A percentile compares a stretch with the other conserved stretches of the same genome.
These are phyloP conservation scores for Phylloporus rhodoxanthus DNA, from an alignment of 768 basidiomycete species.

Conservation along the genomic window DNA sequence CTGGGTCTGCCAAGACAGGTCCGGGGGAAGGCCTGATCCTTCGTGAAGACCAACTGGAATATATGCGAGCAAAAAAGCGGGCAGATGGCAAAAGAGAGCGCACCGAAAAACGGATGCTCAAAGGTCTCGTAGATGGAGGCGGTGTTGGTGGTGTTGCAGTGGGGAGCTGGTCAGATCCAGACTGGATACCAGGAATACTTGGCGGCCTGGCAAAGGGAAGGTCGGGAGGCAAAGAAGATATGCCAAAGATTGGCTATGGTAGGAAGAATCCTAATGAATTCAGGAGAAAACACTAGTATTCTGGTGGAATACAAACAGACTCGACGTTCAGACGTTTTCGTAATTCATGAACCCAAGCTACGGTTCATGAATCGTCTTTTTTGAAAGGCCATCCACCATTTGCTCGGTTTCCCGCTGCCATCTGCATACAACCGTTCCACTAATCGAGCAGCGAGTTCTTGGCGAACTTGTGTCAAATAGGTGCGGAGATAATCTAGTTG, in stretches of 20 bases:
- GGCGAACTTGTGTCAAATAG: conserved; percentile 88
- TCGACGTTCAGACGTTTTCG: not conserved
- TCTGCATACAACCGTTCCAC: conserved; percentile 88
- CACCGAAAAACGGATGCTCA: conserved; percentile 65
- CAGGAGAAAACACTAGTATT: conserved; percentile 43
- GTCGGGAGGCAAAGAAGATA: conserved; percentile 48
- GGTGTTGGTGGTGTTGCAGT: conserved; percentile 47
- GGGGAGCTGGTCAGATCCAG: conserved; percentile 91
- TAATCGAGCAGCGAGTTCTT: conserved; percentile 83
- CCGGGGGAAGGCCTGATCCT: conserved; percentile 79
- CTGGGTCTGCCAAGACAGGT: conserved; percentile 81
- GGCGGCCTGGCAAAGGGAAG: conserved; percentile 66
- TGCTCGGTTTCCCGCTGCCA: conserved; percentile 91
- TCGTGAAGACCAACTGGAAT: conserved; percentile 90
- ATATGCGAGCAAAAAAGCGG: conserved; percentile 72
- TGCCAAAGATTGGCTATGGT: conserved; percentile 86
- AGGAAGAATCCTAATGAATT: conserved; percentile 88
- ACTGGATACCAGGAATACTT: conserved; percentile 85
- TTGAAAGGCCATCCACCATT: conserved; percentile 99
- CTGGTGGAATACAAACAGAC: conserved; percentile 11
- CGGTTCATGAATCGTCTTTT: conserved; percentile 96
- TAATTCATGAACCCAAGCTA: conserved; percentile 60
- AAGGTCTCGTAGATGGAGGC: conserved; percentile 49
- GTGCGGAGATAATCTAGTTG: conserved; percentile 76
- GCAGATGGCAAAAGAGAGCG: conserved; percentile 69